Base-by-base conservation (phyloP, 495 filamentous ascomycete genomes). In the Xylaria telfairii region DNA sequence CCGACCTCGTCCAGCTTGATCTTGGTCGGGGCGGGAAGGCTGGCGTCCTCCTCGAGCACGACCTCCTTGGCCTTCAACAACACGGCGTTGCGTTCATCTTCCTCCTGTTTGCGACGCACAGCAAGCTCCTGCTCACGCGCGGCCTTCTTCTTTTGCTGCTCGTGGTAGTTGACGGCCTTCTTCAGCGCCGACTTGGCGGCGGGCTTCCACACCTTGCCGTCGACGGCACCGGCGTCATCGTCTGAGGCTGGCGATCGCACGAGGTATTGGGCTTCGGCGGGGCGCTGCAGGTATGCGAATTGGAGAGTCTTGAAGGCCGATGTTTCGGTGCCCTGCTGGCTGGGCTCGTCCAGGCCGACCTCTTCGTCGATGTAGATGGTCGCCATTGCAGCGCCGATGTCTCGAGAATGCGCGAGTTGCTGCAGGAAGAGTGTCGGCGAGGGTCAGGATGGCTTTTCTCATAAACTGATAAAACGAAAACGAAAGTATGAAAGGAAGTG, bases 111-210 rank as follows among this genome's bases (percentile, higher is more conserved):
- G 74, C 89, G 84, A 77, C 88, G 86, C 71, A 68, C 74, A 3
- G 90, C 88, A 62, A 90, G 88, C 71, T 90, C 75, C 71, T 90
- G 87, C 71, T 89, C 85, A 73, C 88, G 89, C 73, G 86, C 87
- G 42, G 88, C 83, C 85, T 93, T 93, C 87, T 90, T 92, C 83
- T 91, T 90, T 79, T 91, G 85, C 74, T 85, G 83, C 69, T 93
- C 91, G 67, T 86, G 87, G 62, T 88, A 87, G 80, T 89, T 91
- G 81, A 86, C 85, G 32, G 89, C 90, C 83, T 95, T 95, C 86
- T 95, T 95, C 76, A 92, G 73, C 17, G 92, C 92, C 46, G 88
- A 89, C 83, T 94, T 94, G 47, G 92, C 89, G 12, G 91, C 90
- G 57, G 90, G 87, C 81, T 94, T 92, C 90, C 91, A 97, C 68